Conservation (phyloP, 176 grass and related monocot species). For the Ensete ventricosum region DNA sequence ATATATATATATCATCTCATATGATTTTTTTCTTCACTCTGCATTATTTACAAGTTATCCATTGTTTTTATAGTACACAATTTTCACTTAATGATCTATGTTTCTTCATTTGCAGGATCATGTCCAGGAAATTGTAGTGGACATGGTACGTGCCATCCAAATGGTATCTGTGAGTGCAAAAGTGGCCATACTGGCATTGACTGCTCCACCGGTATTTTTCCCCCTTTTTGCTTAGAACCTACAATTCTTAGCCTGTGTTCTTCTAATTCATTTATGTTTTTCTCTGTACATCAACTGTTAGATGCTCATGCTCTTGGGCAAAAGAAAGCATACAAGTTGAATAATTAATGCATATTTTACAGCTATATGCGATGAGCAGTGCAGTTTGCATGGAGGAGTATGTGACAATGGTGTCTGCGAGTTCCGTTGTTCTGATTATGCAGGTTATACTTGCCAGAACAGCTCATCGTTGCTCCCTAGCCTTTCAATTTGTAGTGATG, state of each 20-base stretch:
- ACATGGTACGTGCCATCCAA: slow-evolving; percentile 67
- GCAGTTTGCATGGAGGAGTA: slow-evolving; percentile 97
- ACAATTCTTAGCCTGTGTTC: not conserved
- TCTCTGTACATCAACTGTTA: not conserved
- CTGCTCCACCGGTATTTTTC: slow-evolving; percentile 79
- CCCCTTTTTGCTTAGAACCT: slow-evolving; percentile 6
- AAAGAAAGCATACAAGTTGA: not conserved
- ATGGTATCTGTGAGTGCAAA: slow-evolving; percentile 78
- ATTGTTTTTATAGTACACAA: not conserved
- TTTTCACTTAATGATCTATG: not conserved
- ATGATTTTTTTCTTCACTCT: no score
- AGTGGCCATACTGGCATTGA: slow-evolving; percentile 86
- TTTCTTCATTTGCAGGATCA: slow-evolving; percentile 39
- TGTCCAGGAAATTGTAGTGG: slow-evolving; percentile 64
- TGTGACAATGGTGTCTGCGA: slow-evolving; percentile 97
- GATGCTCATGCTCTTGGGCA: not conserved
- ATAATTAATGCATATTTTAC: slow-evolving; percentile 29
- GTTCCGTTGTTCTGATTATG: slow-evolving; percentile 99
- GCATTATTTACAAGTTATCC: no score
- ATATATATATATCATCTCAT: no score
- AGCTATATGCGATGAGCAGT: slow-evolving; percentile 96
- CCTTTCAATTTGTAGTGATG: slow-evolving; percentile 89
- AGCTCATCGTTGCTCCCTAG: slow-evolving; percentile 69
- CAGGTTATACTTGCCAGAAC: slow-evolving; percentile 97
- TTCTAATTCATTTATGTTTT: slow-evolving; percentile 2